Percentiles rank a stretch among this genome's conserved stretches.
phyloP scores from a whole-genome alignment of 257 asterid genomes.

The Henckelia pumila region DNA sequence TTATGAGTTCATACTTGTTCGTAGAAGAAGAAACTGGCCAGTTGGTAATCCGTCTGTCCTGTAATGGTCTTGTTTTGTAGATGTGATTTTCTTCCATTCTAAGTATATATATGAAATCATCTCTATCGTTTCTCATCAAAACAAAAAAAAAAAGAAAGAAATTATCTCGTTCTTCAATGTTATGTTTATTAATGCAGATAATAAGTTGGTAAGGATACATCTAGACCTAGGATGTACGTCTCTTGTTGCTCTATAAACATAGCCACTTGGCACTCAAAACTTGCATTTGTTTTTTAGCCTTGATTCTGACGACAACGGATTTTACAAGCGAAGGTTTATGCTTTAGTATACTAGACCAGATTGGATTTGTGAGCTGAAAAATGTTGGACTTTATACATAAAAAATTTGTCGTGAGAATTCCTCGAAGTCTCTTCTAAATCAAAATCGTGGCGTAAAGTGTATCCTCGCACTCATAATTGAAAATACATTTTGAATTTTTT shows the following conservation, averaged over 20 bases:
- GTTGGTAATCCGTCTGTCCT: neutral
- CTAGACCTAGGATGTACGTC: neutral
- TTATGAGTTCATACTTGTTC: too few relatives aligned
- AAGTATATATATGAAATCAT: neutral
- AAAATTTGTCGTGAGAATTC: too few relatives aligned
- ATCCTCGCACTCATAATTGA: too few relatives aligned
- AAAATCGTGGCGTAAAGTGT: too few relatives aligned
- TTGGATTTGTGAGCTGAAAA: neutral
- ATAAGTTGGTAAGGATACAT: neutral
- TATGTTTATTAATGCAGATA: too few relatives aligned
- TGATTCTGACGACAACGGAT: neutral
- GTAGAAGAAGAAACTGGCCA: neutral
- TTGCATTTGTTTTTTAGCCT: neutral
- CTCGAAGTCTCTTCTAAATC: too few relatives aligned
- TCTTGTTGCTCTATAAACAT: neutral
- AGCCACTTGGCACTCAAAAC: neutral
- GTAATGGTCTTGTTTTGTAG: neutral
- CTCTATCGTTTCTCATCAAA: too few relatives aligned
- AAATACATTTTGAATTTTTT: too few relatives aligned
- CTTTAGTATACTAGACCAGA: too few relatives aligned
- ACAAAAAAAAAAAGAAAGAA: too few relatives aligned
- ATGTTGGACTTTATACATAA: neutral
- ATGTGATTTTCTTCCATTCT: neutral
- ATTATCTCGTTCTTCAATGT: neutral
- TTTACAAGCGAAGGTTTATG: neutral